Base-by-base conservation (phyloP, 2,329 filamentous ascomycete species). In the Rhynchosporium agropyri region DNA sequence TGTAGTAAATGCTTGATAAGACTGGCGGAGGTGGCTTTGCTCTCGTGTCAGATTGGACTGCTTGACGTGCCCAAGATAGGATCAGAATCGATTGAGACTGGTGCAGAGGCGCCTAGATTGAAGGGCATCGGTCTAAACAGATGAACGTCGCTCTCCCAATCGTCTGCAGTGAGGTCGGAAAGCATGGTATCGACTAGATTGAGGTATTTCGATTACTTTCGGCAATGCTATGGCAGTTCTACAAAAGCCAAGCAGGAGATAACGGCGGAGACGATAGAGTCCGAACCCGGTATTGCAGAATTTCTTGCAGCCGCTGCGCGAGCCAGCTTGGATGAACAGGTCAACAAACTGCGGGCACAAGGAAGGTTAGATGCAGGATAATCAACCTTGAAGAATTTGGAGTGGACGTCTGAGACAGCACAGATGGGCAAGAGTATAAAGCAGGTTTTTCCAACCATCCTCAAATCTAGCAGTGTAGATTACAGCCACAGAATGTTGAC, bases 21-120 rank as follows among this genome's bases (percentile, higher is more conserved):
- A 63, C 29, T 63, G 26, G 40, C 7, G 55, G 54, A 33, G 55
- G 61, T 43, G 54, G 61, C 33, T 58, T 63, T 63, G 55, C 61
- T 59, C 55, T 54, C 46, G 40, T 54, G 58, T 61, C 36, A 54
- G 48, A 61, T 46, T 61, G 36, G 40, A 61, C 33, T 61, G 36
- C 50, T 61, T 61, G 58, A 54, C 50, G 29, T 54, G 9, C 31
- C 50, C 50, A 54, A 54, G 50, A 54, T 3, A 54, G 31, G 50
- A 38, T 38, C 31, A 12, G 50, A 38, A 5, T 54, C 50, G 49
- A 53, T 33, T 53, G 10, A 33, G 7, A 54, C 2, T 54, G 31
- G 50, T 15, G 7, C 20, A 49, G 29, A 49, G 46, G 46, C 15
- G 26, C 28, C 10, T 31, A 4, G 26, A 2, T 29, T 28, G 31